Conservation (phyloP, 2,329 filamentous ascomycete genomes). For the Didymella lethalis region DNA sequence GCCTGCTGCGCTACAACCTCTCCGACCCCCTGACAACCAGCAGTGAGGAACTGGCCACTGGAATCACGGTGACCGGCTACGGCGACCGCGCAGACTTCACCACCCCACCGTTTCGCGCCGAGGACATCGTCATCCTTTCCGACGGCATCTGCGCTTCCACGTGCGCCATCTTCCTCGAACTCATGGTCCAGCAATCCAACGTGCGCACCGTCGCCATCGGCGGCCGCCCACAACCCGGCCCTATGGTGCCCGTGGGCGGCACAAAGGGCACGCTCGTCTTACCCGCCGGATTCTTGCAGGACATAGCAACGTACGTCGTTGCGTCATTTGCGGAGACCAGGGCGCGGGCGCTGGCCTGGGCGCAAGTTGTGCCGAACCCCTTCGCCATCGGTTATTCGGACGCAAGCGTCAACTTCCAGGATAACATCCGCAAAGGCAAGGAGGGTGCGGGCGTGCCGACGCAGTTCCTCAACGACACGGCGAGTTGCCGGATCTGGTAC, state of each 20-base stretch:
- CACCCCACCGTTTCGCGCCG: slow-evolving; percentile 47
- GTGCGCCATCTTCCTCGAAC: slow-evolving; percentile 57
- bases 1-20: slow-evolving; percentile 51
- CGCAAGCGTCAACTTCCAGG: slow-evolving; percentile 50
- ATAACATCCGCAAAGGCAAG: slow-evolving; percentile 48
- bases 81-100: slow-evolving; percentile 37
- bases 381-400: slow-evolving; percentile 34
- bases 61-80: slow-evolving; percentile 44
- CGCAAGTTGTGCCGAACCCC: slow-evolving; percentile 30
- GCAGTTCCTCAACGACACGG: slow-evolving; percentile 68
- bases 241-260: slow-evolving; percentile 56
- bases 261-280: slow-evolving; percentile 55
- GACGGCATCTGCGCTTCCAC: slow-evolving; percentile 58
- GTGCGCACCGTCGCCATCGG: slow-evolving; percentile 55
- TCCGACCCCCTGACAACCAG: slow-evolving; percentile 46
- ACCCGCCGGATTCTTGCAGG: slow-evolving; percentile 33
- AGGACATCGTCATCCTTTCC: slow-evolving; percentile 52
- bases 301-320: slow-evolving; percentile 31
- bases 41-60: slow-evolving; percentile 37
- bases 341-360: slow-evolving; percentile 32
- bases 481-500: slow-evolving; percentile 69
- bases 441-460: slow-evolving; percentile 54
- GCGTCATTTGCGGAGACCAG: slow-evolving; percentile 26
- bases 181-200: slow-evolving; percentile 55
- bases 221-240: slow-evolving; percentile 51